These are phyloP conservation scores for Eleusine indica DNA, from an alignment of 176 grass and related monocot genomes.

Conservation along the genomic window DNA sequence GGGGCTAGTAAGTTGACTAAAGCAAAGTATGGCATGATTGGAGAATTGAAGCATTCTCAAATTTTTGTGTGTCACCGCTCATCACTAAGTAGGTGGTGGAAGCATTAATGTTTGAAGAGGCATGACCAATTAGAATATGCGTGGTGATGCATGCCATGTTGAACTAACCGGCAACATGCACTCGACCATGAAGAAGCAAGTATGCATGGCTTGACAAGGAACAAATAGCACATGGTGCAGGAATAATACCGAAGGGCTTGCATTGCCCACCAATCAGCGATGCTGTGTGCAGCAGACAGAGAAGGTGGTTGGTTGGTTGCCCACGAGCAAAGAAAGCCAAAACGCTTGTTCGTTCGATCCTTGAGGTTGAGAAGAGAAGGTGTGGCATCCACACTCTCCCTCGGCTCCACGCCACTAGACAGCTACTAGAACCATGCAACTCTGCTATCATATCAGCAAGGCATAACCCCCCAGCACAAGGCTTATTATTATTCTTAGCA, in stretches of 20 bases:
- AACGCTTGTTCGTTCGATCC: neutral
- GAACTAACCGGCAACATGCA: slow-evolving; percentile 29
- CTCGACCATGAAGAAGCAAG: neutral
- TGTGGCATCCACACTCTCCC: slow-evolving; percentile 34
- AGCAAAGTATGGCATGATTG: neutral
- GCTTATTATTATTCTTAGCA: too few relatives aligned
- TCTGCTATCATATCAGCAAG: neutral
- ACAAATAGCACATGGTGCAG: slow-evolving; percentile 38
- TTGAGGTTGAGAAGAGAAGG: neutral
- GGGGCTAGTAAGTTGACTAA: neutral
- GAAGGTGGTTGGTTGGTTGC: slow-evolving; percentile 18
- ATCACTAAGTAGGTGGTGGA: neutral
- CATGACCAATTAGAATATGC: slow-evolving; percentile 14
- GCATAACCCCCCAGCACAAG: slow-evolving; percentile 6
- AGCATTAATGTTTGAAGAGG: slow-evolving; percentile 14
- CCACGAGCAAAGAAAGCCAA: slow-evolving; percentile 39
- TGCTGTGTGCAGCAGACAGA: neutral
- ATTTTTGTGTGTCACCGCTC: neutral
- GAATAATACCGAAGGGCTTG: slow-evolving; percentile 23
- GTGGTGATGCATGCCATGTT: neutral
- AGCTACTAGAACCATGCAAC: neutral
- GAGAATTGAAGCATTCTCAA: slow-evolving; percentile 15
- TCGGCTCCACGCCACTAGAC: slow-evolving; percentile 45
- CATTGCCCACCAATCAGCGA: slow-evolving; percentile 32
- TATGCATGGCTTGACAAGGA: slow-evolving; percentile 44